Evolutionary conservation across 2,329 filamentous ascomycete species (phyloP).

Genomic region (Neospermospora avenae): DNA sequence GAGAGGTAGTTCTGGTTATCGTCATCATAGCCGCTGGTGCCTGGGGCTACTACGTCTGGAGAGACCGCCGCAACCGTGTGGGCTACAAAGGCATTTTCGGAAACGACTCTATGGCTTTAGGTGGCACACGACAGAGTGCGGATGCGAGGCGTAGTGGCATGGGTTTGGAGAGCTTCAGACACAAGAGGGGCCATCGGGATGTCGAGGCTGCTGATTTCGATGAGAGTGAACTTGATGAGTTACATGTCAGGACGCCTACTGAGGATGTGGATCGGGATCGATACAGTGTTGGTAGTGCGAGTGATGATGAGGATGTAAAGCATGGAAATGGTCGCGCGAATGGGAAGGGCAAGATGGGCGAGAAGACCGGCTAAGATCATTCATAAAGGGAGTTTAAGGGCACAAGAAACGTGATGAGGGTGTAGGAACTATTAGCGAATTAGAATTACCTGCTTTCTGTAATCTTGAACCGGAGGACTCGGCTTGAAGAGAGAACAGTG

Average conservation of each 20-base stretch:
- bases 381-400: constrained; percentile 4
- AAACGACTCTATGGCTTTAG: constrained; percentile 32
- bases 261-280: constrained; percentile 41
- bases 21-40: constrained; percentile 59
- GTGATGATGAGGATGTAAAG: constrained; percentile 47
- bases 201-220: constrained; percentile 64
- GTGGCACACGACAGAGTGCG: constrained; percentile 24
- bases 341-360: constrained; percentile 21
- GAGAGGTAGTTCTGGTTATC: constrained; percentile 65
- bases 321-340: constrained; percentile 22
- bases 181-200: constrained; percentile 47
- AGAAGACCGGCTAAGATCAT: constrained; percentile 14
- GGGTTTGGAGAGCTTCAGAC: constrained; percentile 47
- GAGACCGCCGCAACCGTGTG: constrained; percentile 52
- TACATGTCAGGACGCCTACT: constrained; percentile 42
- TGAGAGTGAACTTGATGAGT: constrained; percentile 61
- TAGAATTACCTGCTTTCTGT: neutral
- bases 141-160: constrained; percentile 29
- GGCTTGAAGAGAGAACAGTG: too few species aligned
- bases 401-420: neutral
- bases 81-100: constrained; percentile 48
- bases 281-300: constrained; percentile 57
- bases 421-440: neutral
- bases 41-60: constrained; percentile 65
- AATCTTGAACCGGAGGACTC: too few species aligned